Conservation (phyloP, 768 basidiomycete genomes). For the Thelephora aurantiotincta region DNA sequence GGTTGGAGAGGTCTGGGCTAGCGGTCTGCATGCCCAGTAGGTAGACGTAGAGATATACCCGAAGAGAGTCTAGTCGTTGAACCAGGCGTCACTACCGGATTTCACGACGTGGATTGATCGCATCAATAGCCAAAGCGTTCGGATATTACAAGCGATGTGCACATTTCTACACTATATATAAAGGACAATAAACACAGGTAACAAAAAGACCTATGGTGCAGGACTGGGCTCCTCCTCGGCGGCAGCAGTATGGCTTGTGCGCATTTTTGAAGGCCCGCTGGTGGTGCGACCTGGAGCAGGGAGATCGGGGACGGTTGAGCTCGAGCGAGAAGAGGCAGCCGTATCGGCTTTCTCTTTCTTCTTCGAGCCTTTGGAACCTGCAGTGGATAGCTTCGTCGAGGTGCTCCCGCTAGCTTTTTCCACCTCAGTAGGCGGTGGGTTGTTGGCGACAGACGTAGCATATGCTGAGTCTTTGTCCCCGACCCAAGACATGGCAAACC, state of each 20-base stretch:
- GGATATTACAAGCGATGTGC: no score
- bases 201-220: no score
- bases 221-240: not conserved
- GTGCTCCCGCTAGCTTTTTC: not conserved
- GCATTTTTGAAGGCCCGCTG: not conserved
- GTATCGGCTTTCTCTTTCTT: not conserved
- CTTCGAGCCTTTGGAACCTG: not conserved
- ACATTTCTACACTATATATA: no score
- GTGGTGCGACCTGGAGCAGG: not conserved
- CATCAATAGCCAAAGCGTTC: no score
- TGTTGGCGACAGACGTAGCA: conserved; percentile 15
- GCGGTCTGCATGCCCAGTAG: not conserved
- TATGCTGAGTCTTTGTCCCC: conserved; percentile 69
- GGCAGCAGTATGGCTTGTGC: not conserved
- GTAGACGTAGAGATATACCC: no score
- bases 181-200: no score
- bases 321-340: not conserved
- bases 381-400: not conserved
- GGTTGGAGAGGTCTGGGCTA: not conserved
- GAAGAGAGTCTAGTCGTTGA: no score
- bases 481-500: conserved; percentile 75
- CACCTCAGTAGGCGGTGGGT: not conserved
- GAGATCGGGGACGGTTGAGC: not conserved
- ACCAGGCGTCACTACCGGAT: no score
- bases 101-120: no score